Base-by-base conservation (phyloP, 257 asterid species). In the Haberlea rhodopensis region DNA sequence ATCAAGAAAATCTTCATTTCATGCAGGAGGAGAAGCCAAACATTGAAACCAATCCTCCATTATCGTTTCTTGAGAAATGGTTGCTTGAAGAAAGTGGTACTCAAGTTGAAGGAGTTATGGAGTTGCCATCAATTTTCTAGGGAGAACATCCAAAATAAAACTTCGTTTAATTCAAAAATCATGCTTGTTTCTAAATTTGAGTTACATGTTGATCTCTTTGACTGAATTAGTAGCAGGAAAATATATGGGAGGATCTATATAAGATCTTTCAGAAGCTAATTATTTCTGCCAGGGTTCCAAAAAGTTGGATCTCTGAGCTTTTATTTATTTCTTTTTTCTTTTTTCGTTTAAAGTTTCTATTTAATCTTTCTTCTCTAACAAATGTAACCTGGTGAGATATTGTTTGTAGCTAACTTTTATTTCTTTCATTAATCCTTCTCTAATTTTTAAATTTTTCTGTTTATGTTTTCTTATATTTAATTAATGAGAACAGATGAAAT, bases 51-150 rank as follows among this genome's bases (percentile, higher is more conserved):
- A 60, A 75, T 71, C 91, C 91, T 25, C 90, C 96, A 45, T 74
- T 88, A 8, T 80, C 95, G 15, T 91, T 76, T 75, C 84, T 89
- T 49, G 98, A 89, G 73, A 89, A 89, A 52, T 91, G 98, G 98
- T 59, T 91, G 71, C 67, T 89, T 72, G 96, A 91, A 65, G 98
- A 91, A 69, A 82, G 83, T 62, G 80, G 84, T 4, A 81, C 58
- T 20, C 95, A 87, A 46, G 88, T 82, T 20, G 96, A 78, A 70
- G 90, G 84, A 64, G 76, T 62, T 4, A 81, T 85, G 88, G 91
- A 83, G 66, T 68, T 88, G 32, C 79, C 95, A 43, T 58, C 94
- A 62, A 81, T 87, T 57, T 85, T 85, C 78, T 87, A 79, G 66
- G 10, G 58, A 45, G n/a, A n/a, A n/a, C n/a, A n/a, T n/a, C n/a